Evolutionary conservation across 139 green algal genomes (phyloP).

Genomic region (Eudorina sp.): DNA sequence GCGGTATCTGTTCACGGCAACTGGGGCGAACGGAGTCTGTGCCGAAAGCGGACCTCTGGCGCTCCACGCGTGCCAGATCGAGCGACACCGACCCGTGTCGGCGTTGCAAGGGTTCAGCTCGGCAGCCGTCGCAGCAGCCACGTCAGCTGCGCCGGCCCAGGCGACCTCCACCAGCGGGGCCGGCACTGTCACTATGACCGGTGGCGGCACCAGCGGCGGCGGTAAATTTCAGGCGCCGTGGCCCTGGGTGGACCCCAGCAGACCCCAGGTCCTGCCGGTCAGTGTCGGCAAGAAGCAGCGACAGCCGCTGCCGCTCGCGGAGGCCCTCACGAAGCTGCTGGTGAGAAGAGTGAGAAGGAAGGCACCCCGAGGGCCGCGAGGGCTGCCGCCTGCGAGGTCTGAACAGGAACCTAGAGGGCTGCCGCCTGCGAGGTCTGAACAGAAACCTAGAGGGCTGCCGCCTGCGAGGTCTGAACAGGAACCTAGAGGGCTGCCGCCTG

Average conservation of each 20-base stretch:
- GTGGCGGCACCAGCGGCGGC: background rate
- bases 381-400: too few species aligned
- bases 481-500: too few species aligned
- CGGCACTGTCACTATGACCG: background rate
- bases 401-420: too few species aligned
- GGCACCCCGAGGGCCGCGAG: too few species aligned
- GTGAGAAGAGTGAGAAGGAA: too few species aligned
- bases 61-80: background rate
- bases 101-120: background rate
- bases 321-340: slow-evolving; percentile 4
- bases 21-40: background rate
- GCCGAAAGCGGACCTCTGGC: background rate
- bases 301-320: background rate
- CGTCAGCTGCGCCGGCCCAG: background rate
- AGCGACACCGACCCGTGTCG: background rate
- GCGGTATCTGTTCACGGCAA: background rate
- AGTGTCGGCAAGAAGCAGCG: background rate
- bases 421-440: too few species aligned
- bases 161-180: background rate
- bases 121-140: background rate
- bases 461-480: too few species aligned
- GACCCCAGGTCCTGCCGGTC: slow-evolving; percentile 11
- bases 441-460: too few species aligned
- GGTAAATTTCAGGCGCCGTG: background rate
- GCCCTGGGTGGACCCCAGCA: slow-evolving; percentile 28